Conservation (phyloP, 805 yeast genomes). For the Yueomyces sp. region DNA sequence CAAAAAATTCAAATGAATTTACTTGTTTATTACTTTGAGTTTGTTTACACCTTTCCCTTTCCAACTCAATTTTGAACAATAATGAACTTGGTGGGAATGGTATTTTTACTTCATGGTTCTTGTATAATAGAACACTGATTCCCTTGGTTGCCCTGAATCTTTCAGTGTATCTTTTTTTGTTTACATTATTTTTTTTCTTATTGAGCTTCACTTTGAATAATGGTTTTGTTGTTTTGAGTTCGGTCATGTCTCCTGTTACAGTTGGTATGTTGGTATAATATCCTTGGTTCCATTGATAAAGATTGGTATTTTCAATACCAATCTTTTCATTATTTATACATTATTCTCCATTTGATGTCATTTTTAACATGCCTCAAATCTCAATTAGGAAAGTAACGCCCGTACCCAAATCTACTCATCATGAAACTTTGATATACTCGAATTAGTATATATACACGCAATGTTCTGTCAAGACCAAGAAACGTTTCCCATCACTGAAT, state of each 20-base stretch:
- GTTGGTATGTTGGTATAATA: not conserved
- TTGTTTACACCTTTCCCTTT: constrained; percentile 1
- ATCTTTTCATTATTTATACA: not conserved
- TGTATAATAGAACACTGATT: not conserved
- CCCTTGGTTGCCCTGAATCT: constrained; percentile 1
- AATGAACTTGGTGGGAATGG: constrained; percentile 6
- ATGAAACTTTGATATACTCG: not conserved
- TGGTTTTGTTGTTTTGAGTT: constrained; percentile 1
- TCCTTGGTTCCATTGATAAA: not conserved
- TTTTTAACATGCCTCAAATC: not conserved
- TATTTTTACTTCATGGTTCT: constrained; percentile 2
- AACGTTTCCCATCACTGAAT: not conserved
- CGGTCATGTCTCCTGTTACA: not conserved
- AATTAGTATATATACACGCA: not conserved
- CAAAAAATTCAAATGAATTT: not conserved
- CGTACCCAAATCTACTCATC: not conserved
- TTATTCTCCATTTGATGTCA: not conserved
- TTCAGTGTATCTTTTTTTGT: not conserved
- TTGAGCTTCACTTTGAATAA: constrained; percentile 6
- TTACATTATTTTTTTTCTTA: constrained; percentile 1
- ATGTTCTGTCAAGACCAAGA: not conserved
- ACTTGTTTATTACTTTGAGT: not conserved
- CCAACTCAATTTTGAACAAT: constrained; percentile 5
- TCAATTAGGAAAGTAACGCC: not conserved
- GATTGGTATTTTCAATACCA: not conserved